Percentiles rank a stretch among this genome's conserved stretches.
Conservation (phyloP, 345 rosid species). For the Combretum micranthum region DNA sequence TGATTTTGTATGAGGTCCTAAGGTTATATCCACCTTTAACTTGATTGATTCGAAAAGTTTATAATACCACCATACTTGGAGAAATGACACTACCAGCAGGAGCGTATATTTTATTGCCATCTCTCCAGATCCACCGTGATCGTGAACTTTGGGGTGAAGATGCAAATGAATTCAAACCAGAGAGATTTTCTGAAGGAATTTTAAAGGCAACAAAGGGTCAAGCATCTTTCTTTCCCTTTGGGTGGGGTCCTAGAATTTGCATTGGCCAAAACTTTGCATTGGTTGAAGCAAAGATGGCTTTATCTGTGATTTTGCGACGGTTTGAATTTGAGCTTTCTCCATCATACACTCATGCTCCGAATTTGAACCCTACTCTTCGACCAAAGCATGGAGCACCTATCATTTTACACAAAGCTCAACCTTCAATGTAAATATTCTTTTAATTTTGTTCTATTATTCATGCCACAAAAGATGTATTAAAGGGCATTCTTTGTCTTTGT, state of each 20-base stretch:
- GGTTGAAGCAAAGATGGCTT: slow-evolving; percentile 8
- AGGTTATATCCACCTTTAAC: slow-evolving; percentile 9
- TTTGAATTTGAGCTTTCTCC: slow-evolving; percentile 9
- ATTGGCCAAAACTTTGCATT: slow-evolving; percentile 13
- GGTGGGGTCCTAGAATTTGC: slow-evolving; percentile 14
- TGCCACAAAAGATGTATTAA: too few species aligned
- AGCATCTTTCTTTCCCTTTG: slow-evolving; percentile 8
- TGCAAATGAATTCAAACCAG: slow-evolving; percentile 10
- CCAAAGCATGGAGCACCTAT: slow-evolving; percentile 8
- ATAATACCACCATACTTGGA: slow-evolving; percentile 9
- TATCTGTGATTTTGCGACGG: slow-evolving; percentile 9
- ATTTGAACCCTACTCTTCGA: background rate
- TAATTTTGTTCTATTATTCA: too few species aligned
- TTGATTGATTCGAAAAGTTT: background rate
- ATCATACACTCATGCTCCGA: slow-evolving; percentile 10
- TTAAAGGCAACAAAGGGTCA: slow-evolving; percentile 7
- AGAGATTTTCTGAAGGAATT: slow-evolving; percentile 11
- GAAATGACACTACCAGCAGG: slow-evolving; percentile 4
- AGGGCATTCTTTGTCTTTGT: too few species aligned
- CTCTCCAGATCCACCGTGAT: slow-evolving; percentile 10
- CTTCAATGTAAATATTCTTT: too few species aligned
- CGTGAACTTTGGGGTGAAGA: slow-evolving; percentile 9
- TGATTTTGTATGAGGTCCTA: slow-evolving; percentile 15
- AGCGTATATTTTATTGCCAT: slow-evolving; percentile 1
- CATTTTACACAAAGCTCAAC: background rate